phyloP scores from a whole-genome alignment of 441 rosid genomes.

The Monsonia emarginata region DNA sequence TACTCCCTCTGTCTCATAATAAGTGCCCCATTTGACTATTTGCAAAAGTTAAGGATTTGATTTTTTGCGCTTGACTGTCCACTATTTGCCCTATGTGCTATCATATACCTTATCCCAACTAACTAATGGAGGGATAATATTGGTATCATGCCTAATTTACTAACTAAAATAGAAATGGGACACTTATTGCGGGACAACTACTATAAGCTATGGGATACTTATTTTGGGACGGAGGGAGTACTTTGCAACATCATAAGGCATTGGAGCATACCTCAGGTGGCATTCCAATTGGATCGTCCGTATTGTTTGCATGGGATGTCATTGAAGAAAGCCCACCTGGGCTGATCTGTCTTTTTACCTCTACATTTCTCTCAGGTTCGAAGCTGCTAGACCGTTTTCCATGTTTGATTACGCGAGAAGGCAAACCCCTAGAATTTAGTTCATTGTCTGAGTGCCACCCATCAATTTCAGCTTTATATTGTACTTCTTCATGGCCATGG shows the following conservation, averaged over 20 bases:
- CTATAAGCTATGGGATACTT: too few species aligned
- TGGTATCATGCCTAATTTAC: too few species aligned
- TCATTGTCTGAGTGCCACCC: constrained; percentile 84
- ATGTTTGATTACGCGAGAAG: constrained; percentile 38
- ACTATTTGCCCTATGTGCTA: too few species aligned
- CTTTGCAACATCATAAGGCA: constrained; percentile 5
- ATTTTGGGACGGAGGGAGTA: too few species aligned
- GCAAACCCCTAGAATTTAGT: constrained; percentile 41
- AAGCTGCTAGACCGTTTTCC: constrained; percentile 32
- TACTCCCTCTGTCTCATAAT: too few species aligned
- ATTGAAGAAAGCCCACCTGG: constrained; percentile 25
- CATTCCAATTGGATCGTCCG: constrained; percentile 66
- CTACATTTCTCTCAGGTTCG: constrained; percentile 24
- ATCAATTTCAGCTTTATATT: constrained; percentile 32
- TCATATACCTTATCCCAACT: too few species aligned
- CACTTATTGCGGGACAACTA: too few species aligned
- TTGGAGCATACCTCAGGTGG: constrained; percentile 71
- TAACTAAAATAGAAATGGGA: too few species aligned
- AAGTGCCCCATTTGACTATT: too few species aligned
- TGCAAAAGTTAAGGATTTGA: too few species aligned
- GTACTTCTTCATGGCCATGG: constrained; percentile 34
- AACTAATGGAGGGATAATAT: too few species aligned
- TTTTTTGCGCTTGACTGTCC: too few species aligned
- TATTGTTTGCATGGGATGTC: constrained; percentile 21
- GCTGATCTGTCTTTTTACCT: constrained; percentile 29